Evolutionary conservation across 352 stramenopile species (phyloP).

Genomic region (Pythium diclinum): DNA sequence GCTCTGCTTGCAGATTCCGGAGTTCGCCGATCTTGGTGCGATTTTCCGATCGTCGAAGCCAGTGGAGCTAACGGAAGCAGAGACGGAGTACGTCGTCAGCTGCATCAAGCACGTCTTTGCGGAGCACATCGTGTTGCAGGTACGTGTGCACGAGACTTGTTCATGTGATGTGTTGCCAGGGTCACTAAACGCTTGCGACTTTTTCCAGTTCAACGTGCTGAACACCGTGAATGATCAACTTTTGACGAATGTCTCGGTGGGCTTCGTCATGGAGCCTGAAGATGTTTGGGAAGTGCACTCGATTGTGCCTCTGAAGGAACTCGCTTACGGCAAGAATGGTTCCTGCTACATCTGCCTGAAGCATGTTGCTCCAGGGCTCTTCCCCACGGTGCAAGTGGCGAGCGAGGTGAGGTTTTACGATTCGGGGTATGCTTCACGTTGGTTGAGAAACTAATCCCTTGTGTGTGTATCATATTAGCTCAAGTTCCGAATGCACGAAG

Average conservation of each 20-base stretch:
- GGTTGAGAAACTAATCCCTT: background rate
- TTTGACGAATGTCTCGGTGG: constrained; percentile 93
- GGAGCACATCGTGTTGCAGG: constrained; percentile 92
- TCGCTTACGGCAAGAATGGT: constrained; percentile 93
- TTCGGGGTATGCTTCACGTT: background rate
- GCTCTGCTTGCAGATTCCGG: constrained; percentile 74
- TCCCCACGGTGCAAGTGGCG: constrained; percentile 87
- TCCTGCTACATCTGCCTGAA: constrained; percentile 94
- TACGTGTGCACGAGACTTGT: constrained; percentile 18
- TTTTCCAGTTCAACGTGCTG: constrained; percentile 94
- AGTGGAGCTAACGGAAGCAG: constrained; percentile 93
- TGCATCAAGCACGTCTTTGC: constrained; percentile 97
- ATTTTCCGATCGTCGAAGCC: constrained; percentile 92
- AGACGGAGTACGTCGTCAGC: constrained; percentile 98
- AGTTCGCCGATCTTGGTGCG: constrained; percentile 91
- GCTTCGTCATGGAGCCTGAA: constrained; percentile 88
- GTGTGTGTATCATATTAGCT: constrained; percentile 46
- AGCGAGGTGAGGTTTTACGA: constrained; percentile 75
- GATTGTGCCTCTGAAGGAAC: constrained; percentile 82
- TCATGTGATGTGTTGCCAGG: background rate
- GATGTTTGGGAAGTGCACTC: constrained; percentile 92
- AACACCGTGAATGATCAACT: constrained; percentile 99
- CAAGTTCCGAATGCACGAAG: constrained; percentile 94
- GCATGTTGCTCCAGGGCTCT: constrained; percentile 64
- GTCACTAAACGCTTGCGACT: background rate